These are phyloP conservation scores for Ampelocalamus luodianensis DNA, from an alignment of 176 grass and related monocot species.

Conservation along the genomic window DNA sequence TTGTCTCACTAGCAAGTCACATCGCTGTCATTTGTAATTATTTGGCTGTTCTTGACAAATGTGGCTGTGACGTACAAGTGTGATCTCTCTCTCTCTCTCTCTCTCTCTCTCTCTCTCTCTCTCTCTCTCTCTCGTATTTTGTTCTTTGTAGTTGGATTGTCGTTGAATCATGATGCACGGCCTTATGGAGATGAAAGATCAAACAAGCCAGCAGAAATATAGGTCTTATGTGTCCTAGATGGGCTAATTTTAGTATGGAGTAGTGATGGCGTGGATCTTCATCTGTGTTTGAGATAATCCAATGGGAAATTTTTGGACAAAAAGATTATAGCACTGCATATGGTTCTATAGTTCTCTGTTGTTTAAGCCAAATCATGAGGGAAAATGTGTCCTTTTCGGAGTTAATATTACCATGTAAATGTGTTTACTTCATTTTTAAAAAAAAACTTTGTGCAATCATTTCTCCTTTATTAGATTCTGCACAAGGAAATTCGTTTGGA, in stretches of 20 bases:
- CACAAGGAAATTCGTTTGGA: background rate
- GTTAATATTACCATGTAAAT: background rate
- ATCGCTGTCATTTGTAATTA: conserved; percentile 38
- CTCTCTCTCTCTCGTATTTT: background rate
- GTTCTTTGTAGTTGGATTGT: background rate
- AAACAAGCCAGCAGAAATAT: background rate
- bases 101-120: too few relatives aligned
- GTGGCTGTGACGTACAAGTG: background rate
- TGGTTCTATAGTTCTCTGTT: background rate
- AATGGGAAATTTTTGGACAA: background rate
- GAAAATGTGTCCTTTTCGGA: background rate
- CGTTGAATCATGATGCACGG: background rate
- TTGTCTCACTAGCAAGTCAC: conserved; percentile 28
- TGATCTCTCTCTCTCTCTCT: background rate
- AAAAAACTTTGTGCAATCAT: background rate
- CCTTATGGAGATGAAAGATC: background rate
- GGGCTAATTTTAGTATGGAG: conserved; percentile 5
- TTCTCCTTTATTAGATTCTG: conserved; percentile 25
- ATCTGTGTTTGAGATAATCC: background rate
- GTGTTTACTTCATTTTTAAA: background rate
- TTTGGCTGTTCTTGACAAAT: conserved; percentile 8
- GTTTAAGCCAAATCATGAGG: background rate
- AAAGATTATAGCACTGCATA: background rate
- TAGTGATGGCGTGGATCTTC: conserved; percentile 2
- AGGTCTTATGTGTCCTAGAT: background rate